A percentile compares a stretch with the other conserved stretches of the same genome.
phyloP scores from a whole-genome alignment of 1,284 basidiomycete species.

The Kalmanozyma brasiliensis region DNA sequence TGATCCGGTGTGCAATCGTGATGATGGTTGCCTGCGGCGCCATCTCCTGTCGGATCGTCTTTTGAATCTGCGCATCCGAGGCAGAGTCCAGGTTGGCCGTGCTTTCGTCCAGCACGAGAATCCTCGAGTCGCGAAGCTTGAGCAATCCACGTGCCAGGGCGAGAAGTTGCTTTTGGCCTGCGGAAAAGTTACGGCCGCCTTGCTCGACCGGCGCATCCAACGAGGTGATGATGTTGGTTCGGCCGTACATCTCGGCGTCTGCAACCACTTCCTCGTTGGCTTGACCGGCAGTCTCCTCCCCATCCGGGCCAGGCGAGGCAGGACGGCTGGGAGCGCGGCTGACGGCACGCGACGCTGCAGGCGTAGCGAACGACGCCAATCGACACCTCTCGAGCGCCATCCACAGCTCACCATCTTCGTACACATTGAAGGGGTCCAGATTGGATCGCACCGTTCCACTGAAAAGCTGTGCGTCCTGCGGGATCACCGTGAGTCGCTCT shows the following conservation, averaged over 20 bases:
- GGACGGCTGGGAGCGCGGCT: slow-evolving; percentile 50
- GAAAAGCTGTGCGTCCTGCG: slow-evolving; percentile 76
- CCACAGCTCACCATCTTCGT: slow-evolving; percentile 76
- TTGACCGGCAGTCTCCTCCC: slow-evolving; percentile 1
- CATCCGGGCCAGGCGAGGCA: slow-evolving; percentile 31
- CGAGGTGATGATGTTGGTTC: slow-evolving; percentile 70
- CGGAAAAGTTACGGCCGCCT: slow-evolving; percentile 71
- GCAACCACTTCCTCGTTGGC: slow-evolving; percentile 11
- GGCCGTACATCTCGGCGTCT: slow-evolving; percentile 56
- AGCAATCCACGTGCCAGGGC: slow-evolving; percentile 72
- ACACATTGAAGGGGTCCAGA: slow-evolving; percentile 76
- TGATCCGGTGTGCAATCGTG: slow-evolving; percentile 76
- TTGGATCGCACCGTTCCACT: slow-evolving; percentile 65
- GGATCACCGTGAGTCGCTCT: slow-evolving; percentile 85
- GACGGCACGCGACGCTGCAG: slow-evolving; percentile 36
- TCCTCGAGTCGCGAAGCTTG: slow-evolving; percentile 70
- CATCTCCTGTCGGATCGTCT: slow-evolving; percentile 70
- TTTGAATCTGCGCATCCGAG: slow-evolving; percentile 71
- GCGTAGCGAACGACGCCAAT: slow-evolving; percentile 62
- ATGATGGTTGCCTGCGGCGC: slow-evolving; percentile 69
- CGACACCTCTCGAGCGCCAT: slow-evolving; percentile 71
- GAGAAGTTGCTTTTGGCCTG: slow-evolving; percentile 73
- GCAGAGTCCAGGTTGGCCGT: slow-evolving; percentile 70
- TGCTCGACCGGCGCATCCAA: slow-evolving; percentile 71
- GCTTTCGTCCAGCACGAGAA: slow-evolving; percentile 73